Conservation (phyloP, 2,329 filamentous ascomycete genomes). For the Calonectria henricotiae region DNA sequence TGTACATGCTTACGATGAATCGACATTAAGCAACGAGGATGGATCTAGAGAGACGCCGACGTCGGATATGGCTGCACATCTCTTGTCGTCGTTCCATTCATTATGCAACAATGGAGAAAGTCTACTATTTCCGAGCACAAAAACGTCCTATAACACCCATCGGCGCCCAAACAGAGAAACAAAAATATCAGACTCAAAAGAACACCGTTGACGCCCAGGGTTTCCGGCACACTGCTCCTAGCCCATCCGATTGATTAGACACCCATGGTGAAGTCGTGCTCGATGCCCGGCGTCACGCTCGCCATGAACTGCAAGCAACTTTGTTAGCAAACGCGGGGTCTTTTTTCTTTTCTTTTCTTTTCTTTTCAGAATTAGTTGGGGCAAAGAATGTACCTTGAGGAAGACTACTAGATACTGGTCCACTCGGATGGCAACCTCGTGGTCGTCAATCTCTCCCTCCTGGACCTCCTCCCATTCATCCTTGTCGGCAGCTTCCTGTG, state of each 20-base stretch:
- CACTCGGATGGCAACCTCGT: constrained; percentile 86
- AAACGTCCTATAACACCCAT: constrained; percentile 18
- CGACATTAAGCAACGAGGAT: neutral
- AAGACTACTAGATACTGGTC: constrained; percentile 92
- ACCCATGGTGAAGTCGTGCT: constrained; percentile 80
- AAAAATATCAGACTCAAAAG: constrained; percentile 12
- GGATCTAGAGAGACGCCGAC: neutral
- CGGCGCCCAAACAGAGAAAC: constrained; percentile 18
- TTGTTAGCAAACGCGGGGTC: constrained; percentile 18
- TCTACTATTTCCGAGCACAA: constrained; percentile 38
- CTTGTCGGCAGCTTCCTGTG: constrained; percentile 68
- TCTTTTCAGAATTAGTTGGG: neutral
- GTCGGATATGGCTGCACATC: neutral
- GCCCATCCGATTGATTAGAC: constrained; percentile 41
- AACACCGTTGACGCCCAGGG: constrained; percentile 47
- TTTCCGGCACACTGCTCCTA: constrained; percentile 34
- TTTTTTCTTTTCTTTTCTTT: no score
- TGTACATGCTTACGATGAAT: neutral
- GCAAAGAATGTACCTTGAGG: constrained; percentile 76
- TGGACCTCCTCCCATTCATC: constrained; percentile 79
- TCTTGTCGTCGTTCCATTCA: constrained; percentile 27
- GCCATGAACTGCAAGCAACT: constrained; percentile 75
- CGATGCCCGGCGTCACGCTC: constrained; percentile 95
- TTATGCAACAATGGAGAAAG: constrained; percentile 32
- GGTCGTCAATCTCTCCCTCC: constrained; percentile 75